These are phyloP conservation scores for Eimeria falciformis DNA, from an alignment of 169 alveolate genomes.

Conservation along the genomic window DNA sequence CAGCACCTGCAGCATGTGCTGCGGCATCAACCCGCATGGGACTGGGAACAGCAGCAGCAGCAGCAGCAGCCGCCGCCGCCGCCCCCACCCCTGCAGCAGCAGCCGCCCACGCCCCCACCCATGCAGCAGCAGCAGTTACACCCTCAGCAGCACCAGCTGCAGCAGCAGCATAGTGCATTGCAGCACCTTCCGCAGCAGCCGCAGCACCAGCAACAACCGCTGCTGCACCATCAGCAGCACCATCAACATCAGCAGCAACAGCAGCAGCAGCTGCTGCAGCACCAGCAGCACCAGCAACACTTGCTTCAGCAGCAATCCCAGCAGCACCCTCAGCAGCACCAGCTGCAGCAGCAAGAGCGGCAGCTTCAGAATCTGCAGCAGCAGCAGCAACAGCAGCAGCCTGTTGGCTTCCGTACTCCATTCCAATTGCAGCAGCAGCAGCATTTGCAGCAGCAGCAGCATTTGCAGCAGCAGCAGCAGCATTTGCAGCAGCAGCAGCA, in stretches of 20 bases:
- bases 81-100: not conserved
- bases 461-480: too few relatives aligned
- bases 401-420: not conserved
- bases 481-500: too few relatives aligned
- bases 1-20: constrained; percentile 1
- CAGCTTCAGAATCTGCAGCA: not conserved
- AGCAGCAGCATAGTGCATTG: not conserved
- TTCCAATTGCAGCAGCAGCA: too few relatives aligned
- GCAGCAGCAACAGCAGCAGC: constrained; percentile 37
- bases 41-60: not conserved
- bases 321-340: not conserved
- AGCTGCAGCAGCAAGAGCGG: not conserved
- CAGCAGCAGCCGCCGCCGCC: not conserved
- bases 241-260: constrained; percentile 12
- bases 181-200: not conserved
- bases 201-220: constrained; percentile 1
- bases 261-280: not conserved
- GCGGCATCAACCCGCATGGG: not conserved
- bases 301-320: not conserved
- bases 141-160: not conserved
- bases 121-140: constrained; percentile 12
- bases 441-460: too few relatives aligned
- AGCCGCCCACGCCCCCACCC: not conserved
- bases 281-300: not conserved
- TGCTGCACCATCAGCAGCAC: not conserved